Evolutionary conservation across 2,329 filamentous ascomycete genomes (phyloP), one percentile per base, ranked within the genome.

Genomic region (Aspergillus ruber): DNA sequence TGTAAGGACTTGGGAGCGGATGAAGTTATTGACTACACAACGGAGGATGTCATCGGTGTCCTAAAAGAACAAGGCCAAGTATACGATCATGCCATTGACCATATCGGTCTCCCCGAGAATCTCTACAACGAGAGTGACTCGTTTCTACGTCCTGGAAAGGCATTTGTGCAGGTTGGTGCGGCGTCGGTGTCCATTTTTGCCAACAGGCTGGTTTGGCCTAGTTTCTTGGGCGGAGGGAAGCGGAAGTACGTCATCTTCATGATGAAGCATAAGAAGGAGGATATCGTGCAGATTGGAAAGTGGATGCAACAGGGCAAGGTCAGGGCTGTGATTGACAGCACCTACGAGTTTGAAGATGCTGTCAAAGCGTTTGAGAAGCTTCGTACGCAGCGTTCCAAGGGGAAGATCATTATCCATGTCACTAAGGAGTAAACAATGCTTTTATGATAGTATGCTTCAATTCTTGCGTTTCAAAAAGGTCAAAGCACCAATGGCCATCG

Each of bases 1-100:
- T 82, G 79, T 58, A 74, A 74, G 50, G 64, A 66, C 2, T 63
- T 86, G 1, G 83, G 83, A 1, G 83, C 83, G 6, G 81, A 85
- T 54, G 77, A 81, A 49, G 75, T 84, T 25, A 71, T 85, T 42
- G 79, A 85, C 56, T 85, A 85, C 60, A 76, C 73, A 15, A 63
- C 66, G 0, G 60, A 66, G 25, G 66, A 83, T 58, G 63, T 84
- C 2, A 56, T 73, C 4, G 65, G 69, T 20, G 61, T 59, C 3
- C 62, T 85, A 6, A 72, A 71, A 50, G 61, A 66, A 0, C 73
- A 72, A 33, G 77, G 77, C 0, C 67, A 66, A 6, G 65, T 75
- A 2, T 84, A 76, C 62, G 68, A 73, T 43, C 67, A 80, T 33
- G 70, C 78, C 0, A 69, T 85, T 9, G 83, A 85, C 62, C 80